Base-by-base conservation (phyloP, 257 asterid genomes). In the Prunella vulgaris region DNA sequence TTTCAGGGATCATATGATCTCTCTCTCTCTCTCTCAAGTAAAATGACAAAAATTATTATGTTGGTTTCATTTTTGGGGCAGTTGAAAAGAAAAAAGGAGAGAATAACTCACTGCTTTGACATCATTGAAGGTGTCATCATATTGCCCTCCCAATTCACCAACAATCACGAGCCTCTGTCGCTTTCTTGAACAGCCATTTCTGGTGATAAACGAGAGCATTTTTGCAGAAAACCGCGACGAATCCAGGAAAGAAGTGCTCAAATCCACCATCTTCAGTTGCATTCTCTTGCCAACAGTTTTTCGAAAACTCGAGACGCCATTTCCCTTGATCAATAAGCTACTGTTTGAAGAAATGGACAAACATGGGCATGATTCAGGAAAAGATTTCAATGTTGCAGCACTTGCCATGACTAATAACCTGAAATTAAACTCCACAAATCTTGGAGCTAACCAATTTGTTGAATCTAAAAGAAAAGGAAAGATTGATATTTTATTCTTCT, bases 41-140 rank as follows among this genome's bases (percentile, higher is more conserved):
- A 35, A 40, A 9, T 27, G 24, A 60, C 21, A 48, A 4, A 48
- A 48, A 17, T 5, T 10, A 17, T 48, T 17, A 13, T 40, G 5
- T 40, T 40, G 15, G 15, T 40, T 48, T 48, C 56, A 48, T 5
- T n/a, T 46, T 49, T n/a, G n/a, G n/a, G n/a, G n/a, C n/a, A 40
- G 5, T 2, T 10, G 1, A 10, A 40, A 7, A 14, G 21, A 5
- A 25, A 27, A 54, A 54, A 1, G 9, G 7, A 14, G 18, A 10
- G 1, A 5, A 0, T 1, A 17, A 54, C 86, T 83, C 51, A 84
- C 95, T 61, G 30, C 61, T 76, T 86, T 88, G 9, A 88, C 87
- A 74, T 88, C 95, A 57, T 73, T 81, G 71, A 83, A 86, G 69
- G 85, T 78, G 44, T 85, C 95, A 12, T 85, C 92, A 12, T 82